These are phyloP conservation scores for Candida pseudofarinosa DNA, from an alignment of 805 yeast species.

Conservation along the genomic window DNA sequence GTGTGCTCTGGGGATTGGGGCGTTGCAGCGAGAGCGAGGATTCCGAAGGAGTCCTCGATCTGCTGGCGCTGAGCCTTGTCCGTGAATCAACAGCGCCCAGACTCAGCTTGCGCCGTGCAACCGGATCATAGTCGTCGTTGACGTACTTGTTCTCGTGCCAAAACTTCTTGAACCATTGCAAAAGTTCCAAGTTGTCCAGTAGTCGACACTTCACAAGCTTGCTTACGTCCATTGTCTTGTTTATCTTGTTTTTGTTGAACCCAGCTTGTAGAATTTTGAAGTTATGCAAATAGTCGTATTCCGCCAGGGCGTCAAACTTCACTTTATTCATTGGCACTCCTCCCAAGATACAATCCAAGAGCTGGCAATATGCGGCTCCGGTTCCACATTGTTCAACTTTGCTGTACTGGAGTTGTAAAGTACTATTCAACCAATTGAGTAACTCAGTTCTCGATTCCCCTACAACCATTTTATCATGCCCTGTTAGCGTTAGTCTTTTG, in stretches of 20 bases:
- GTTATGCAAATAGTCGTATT: conserved; percentile 74
- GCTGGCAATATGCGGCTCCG: conserved; percentile 93
- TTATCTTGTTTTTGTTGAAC: conserved; percentile 67
- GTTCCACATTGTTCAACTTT: conserved; percentile 93
- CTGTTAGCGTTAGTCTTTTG: not conserved
- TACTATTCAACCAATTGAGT: conserved; percentile 76
- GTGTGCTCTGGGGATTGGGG: conserved; percentile 8
- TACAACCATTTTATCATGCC: conserved; percentile 20
- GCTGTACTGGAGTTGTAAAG: conserved; percentile 58
- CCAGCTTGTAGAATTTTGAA: conserved; percentile 82
- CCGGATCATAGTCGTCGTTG: conserved; percentile 62
- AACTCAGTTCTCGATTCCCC: conserved; percentile 85
- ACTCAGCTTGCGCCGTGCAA: conserved; percentile 19
- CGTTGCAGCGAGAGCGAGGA: conserved; percentile 6
- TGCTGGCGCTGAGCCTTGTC: not conserved
- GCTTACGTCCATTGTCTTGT: conserved; percentile 76
- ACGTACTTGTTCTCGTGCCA: conserved; percentile 78
- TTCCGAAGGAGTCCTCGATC: conserved; percentile 6
- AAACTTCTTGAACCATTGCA: conserved; percentile 84
- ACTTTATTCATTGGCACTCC: conserved; percentile 82
- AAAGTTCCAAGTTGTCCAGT: conserved; percentile 90
- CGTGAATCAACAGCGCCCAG: conserved; percentile 1
- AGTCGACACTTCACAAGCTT: conserved; percentile 78
- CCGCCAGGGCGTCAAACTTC: conserved; percentile 58
- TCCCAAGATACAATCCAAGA: conserved; percentile 77